Evolutionary conservation across 345 rosid species (phyloP), one percentile per base, ranked within the genome.

Genomic region (Linum tenue): DNA sequence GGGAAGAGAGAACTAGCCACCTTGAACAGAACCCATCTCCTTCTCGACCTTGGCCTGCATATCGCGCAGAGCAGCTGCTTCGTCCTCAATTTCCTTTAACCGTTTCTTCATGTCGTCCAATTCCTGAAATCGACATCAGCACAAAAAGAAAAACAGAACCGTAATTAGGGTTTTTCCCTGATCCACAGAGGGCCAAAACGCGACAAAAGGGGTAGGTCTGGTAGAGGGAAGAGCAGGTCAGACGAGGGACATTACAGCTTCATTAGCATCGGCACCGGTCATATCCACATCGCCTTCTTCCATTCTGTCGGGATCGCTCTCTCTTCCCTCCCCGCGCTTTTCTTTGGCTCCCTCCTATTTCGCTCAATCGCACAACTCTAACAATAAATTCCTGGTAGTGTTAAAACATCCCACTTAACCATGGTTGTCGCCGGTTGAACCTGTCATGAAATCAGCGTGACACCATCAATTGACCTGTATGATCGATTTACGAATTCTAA

Each of bases 201-300:
- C 9, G 31, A 22, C 31, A 48, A 15, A 48, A 48, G 9, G 9
- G 53, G 11, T 9, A 12, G 15, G 53, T 43, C 14, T 48, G 53
- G 14, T 48, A 2, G 7, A 60, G 22, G 36, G 5, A 60, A 2
- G 40, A 55, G 59, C 3, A 31, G 36, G 31, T n/a, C 7, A 38
- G 37, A 60, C 17, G 43, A 67, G 53, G 38, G 58, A 43, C 42
- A 56, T 61, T 64, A 76, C 84, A 3, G 73, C 51, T 53, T 76
- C 77, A 58, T 72, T 79, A 68, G 66, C 63, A 44, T 81, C 81
- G 5, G 73, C 55, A 1, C 61, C 75, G 6, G 72, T 72, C 83
- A 81, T 79, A 17, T 75, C 73, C 15, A 70, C 76, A 62, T 83
- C 85, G 38, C 70, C 77, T 62, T 70, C 76, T 37, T 76, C 80